These are phyloP conservation scores for Aspergillus ruber DNA, from an alignment of 2,329 filamentous ascomycete genomes.

Conservation along the genomic window DNA sequence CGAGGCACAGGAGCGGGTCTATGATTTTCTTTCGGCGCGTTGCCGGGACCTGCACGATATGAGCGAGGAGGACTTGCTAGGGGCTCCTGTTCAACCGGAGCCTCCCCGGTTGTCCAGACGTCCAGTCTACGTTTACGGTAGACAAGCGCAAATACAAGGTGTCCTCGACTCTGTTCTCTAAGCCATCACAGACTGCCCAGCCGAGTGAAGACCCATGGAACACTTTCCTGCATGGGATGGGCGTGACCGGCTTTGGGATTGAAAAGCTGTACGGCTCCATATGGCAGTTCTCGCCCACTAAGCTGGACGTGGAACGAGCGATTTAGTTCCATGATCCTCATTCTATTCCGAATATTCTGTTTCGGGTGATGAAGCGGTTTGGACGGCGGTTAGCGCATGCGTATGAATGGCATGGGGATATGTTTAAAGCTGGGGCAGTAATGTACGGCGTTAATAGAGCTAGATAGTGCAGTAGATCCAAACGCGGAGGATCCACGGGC, in stretches of 20 bases:
- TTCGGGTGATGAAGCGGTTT: constrained; percentile 39
- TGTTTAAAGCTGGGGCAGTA: constrained; percentile 32
- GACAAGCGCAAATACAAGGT: constrained; percentile 36
- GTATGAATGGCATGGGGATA: constrained; percentile 46
- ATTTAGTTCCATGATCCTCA: constrained; percentile 60
- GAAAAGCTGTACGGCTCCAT: constrained; percentile 56
- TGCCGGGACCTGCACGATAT: constrained; percentile 46
- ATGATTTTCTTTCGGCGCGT: constrained; percentile 46
- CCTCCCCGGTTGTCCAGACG: constrained; percentile 3
- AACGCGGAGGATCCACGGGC: too few relatives aligned
- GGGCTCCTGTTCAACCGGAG: constrained; percentile 31
- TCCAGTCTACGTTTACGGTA: constrained; percentile 26
- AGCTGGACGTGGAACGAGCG: constrained; percentile 38
- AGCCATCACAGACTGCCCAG: constrained; percentile 24
- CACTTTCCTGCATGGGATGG: constrained; percentile 51
- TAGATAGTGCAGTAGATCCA: neutral
- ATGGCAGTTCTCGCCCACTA: constrained; percentile 51
- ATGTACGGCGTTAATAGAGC: neutral
- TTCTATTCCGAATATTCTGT: constrained; percentile 47
- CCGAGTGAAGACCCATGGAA: constrained; percentile 48
- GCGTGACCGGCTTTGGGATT: constrained; percentile 43
- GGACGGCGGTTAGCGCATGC: constrained; percentile 45
- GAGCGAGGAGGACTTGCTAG: constrained; percentile 20
- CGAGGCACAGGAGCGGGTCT: constrained; percentile 45
- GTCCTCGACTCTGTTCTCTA: constrained; percentile 39